Evolutionary conservation across 768 basidiomycete genomes (phyloP), one percentile per base, ranked within the genome.

Genomic region (Lactarius vividus): DNA sequence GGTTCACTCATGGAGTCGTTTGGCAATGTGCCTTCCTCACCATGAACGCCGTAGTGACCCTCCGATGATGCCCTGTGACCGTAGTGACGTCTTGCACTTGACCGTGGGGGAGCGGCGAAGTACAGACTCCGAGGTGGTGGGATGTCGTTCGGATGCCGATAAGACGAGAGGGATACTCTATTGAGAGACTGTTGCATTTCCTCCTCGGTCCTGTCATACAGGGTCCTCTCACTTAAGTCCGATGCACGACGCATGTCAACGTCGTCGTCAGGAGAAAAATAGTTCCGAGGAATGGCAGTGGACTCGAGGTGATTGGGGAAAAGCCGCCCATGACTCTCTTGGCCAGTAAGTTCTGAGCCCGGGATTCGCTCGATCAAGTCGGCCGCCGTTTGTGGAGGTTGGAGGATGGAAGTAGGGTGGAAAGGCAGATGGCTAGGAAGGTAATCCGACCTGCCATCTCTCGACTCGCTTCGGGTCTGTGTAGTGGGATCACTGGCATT

Each of bases 61-160:
- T 54, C 57, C n/a, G 58, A 26, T n/a, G 65, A 46, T 2, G n/a
- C 2, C 20, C 13, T 46, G 61, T 54, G 57, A 18, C 57, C 52
- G 15, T 15, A 33, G 20, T 40, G 57, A 59, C 33, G 61, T 29
- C 49, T 59, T 29, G 57, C 46, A 40, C 55, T 31, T 5, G 56
- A 53, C 6, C 31, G 40, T 8, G 61, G 57, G 23, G 49, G 40
- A 18, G 20, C 57, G 8, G 57, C 52, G 13, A 10, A 18, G 65
- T 59, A 59, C 15, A 23, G 40, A 35, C 39, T n/a, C 42, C 31
- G 26, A 4, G 65, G 65, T 2, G 52, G 31, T 18, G 33, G 13
- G 20, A 66, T 63, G 20, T 66, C 61, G 15, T 66, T 66, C 33
- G 65, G 65, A 10, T 66, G 65, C 39, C 46, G 65, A 59, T 66